These are phyloP conservation scores for Purpureocillium lavendulum DNA, from an alignment of 2,329 filamentous ascomycete species.

Conservation along the genomic window DNA sequence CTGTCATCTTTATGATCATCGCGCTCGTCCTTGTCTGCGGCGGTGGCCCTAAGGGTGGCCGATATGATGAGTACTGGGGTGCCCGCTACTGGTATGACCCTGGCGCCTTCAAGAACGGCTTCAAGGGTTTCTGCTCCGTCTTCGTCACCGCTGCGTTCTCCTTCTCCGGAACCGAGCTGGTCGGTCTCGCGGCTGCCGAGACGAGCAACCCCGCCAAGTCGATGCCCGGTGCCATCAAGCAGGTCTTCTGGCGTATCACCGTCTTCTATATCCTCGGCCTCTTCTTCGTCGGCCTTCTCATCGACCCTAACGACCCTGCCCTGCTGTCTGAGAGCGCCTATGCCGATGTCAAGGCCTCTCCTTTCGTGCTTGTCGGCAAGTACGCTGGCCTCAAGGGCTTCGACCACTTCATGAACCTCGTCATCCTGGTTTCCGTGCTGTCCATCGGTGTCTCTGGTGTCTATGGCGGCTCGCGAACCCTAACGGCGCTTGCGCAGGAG, in stretches of 20 bases:
- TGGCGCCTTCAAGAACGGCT: constrained; percentile 54
- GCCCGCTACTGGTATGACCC: constrained; percentile 31
- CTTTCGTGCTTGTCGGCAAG: constrained; percentile 39
- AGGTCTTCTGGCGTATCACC: constrained; percentile 46
- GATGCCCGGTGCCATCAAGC: constrained; percentile 68
- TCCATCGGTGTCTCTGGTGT: constrained; percentile 44
- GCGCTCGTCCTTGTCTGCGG: constrained; percentile 46
- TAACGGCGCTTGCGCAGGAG: constrained; percentile 41
- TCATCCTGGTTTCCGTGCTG: constrained; percentile 41
- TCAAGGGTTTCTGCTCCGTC: constrained; percentile 58
- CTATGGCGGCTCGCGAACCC: constrained; percentile 44
- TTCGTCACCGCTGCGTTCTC: constrained; percentile 63
- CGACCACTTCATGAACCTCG: constrained; percentile 41
- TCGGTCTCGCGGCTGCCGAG: constrained; percentile 60
- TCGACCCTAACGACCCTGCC: constrained; percentile 26
- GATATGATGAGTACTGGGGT: constrained; percentile 31
- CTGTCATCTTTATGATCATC: constrained; percentile 37
- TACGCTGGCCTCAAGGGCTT: constrained; percentile 35
- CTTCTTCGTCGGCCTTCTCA: constrained; percentile 35
- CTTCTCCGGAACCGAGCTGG: constrained; percentile 58
- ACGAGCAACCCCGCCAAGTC: constrained; percentile 57
- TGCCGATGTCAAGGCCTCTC: constrained; percentile 28
- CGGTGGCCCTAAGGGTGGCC: constrained; percentile 37
- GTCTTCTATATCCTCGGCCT: constrained; percentile 37
- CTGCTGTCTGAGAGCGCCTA: constrained; percentile 26